Evolutionary conservation across 768 basidiomycete species (phyloP), one percentile per base, ranked within the genome.

Genomic region (Trametes cubensis): DNA sequence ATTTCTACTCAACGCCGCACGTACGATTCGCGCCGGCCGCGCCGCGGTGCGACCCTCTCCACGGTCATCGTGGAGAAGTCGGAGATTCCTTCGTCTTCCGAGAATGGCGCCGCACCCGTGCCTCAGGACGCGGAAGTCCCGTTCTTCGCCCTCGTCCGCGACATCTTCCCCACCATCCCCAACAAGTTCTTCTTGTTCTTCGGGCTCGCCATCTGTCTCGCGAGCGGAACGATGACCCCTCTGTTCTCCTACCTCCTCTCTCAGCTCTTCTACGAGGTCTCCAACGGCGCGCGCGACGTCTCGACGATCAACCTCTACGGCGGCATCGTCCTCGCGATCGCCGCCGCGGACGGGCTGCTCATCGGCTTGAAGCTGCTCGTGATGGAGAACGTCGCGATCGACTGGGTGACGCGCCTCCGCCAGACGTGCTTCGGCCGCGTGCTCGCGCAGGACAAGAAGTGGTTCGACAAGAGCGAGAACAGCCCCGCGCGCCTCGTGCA

Each of bases 221-320:
- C 83, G 55, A 89, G 86, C 66, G 96, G 97, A 21, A 83, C 90
- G 3, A 85, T 90, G 79, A 97, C 94, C 0, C 96, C 97, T 3
- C 61, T 98, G 47, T 99, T 98, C 81, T 95, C 96, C 1, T 93
- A 82, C 79, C 82, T 95, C 65, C 86, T 97, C 68, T 91, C 94
- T 10, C 82, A 81, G 8, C 83, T 98, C 15, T 81, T 96, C 58
- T 89, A 84, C 71, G 82, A 90, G 63, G 86, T 92, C 15, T 88
- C 89, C 40, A 81, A 79, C 67, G 86, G 88, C 54, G 92, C 88
- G 1, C 78, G 86, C 23, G 80, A 93, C 61, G 68, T 82, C 1
- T 70, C 76, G 13, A 72, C 77, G 25, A 89, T 93, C 76, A 87
- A 91, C 74, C 76, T 77, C 6, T 92, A 85, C 68, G 90, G 89